A percentile compares a stretch with the other conserved stretches of the same genome.
Evolutionary conservation across 2,329 filamentous ascomycete species (phyloP).

Genomic region (Meredithiella fracta): DNA sequence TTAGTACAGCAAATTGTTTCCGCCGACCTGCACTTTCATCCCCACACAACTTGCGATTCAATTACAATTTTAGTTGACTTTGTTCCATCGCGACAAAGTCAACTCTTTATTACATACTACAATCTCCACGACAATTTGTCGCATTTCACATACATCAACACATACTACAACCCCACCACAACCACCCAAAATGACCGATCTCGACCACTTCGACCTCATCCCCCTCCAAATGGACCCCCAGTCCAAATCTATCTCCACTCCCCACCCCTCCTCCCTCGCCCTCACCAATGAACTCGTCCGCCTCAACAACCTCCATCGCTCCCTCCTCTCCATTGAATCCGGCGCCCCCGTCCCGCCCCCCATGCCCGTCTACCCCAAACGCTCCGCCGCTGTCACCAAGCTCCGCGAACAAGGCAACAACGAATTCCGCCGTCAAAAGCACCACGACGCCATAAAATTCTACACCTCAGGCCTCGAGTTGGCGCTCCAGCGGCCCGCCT

Average conservation of each 20-base stretch:
- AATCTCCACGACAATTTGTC: background rate
- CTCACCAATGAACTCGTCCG: slow-evolving; percentile 49
- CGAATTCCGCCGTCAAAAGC: slow-evolving; percentile 62
- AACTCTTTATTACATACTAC: background rate
- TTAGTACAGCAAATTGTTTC: background rate
- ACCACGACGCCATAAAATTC: slow-evolving; percentile 59
- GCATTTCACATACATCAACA: background rate
- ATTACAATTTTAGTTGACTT: background rate
- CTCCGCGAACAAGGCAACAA: slow-evolving; percentile 76
- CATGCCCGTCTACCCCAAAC: slow-evolving; percentile 82
- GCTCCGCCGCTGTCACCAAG: slow-evolving; percentile 73
- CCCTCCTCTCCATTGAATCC: slow-evolving; percentile 46
- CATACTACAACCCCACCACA: background rate
- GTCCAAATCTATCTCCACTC: slow-evolving; percentile 53
- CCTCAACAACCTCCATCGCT: slow-evolving; percentile 65
- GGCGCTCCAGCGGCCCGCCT: slow-evolving; percentile 64
- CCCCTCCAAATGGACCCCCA: slow-evolving; percentile 67
- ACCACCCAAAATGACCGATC: slow-evolving; percentile 34
- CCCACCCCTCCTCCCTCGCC: slow-evolving; percentile 29
- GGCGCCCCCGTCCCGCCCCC: slow-evolving; percentile 60
- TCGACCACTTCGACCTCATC: slow-evolving; percentile 64
- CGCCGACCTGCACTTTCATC: background rate
- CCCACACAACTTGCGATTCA: background rate
- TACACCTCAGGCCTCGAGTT: slow-evolving; percentile 83
- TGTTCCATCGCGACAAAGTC: too few relatives aligned